Base-by-base conservation (phyloP, 2,329 filamentous ascomycete genomes). In the Bertia moriformis region DNA sequence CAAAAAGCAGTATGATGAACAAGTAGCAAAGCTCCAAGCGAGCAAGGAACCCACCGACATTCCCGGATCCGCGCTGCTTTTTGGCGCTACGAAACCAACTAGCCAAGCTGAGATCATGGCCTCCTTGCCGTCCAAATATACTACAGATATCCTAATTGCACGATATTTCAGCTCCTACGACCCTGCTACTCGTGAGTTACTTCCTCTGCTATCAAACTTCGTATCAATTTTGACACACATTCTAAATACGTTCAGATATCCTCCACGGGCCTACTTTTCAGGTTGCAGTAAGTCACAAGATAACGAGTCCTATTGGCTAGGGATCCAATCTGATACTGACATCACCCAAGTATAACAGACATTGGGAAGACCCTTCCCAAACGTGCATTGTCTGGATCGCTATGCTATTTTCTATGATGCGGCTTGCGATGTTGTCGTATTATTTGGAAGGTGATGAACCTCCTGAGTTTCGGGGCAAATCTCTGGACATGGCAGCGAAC, bases 331-430 rank as follows among this genome's bases (percentile, higher is more conserved):
- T 35, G 41, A 15, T 7, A 7, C 7, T 14, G 39, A 18, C 15
- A 19, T 17, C 19, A 14, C n/a, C 13, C 3, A 15, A 64, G 57
- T 69, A 69, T 40, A 53, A 60, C 3, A 48, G 46, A 0, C 69
- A 67, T 40, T 69, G 65, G 64, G 41, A 51, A 4, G 45, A 59
- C 10, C 61, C 60, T 3, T 41, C 47, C 2, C 45, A 45, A 0
- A 54, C 52, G 2, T 54, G 64, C 0, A 49, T 59, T 3, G 57
- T 61, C 41, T 70, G 65, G 65, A 39, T 70, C 10, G 65, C 61
- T 1, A 51, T 68, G 1, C 45, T 69, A 0, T 69, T 62, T 46
- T 56, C 54, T 4, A 66, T 69, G 3, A 49, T 69, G 35, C 60
- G 59, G 38, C 50, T 67, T 4, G 55, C 63, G 1, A 45, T 48